Evolutionary conservation across 257 asterid species (phyloP), one percentile per base, ranked within the genome.

Genomic region (Solanum phureja): DNA sequence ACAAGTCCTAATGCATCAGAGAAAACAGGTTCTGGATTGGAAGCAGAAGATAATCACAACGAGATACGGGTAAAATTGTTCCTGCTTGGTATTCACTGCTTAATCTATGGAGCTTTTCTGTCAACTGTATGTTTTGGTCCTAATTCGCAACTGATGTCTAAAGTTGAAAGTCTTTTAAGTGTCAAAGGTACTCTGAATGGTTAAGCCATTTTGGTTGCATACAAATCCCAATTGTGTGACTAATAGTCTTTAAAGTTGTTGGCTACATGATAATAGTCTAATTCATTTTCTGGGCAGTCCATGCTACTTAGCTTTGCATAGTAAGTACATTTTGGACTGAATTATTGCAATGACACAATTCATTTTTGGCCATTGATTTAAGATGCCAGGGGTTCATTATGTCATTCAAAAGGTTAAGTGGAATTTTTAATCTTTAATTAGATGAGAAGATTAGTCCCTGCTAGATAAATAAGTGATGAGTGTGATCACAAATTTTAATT

Each of bases 71-170:
- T 58, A 85, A 74, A 87, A 71, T 89, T 94, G 2, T 23, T 87
- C 88, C 56, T 84, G 86, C 92, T 95, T 68, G 89, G 96, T 21
- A 4, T 85, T 68, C 96, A 94, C 42, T 94, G 98, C 88, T 52
- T 90, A 79, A 81, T 90, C 66, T 94, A 91, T 86, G 98, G 94
- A 82, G 90, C 89, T 7, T 86, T 90, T 31, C 90, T 95, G 62
- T 93, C 94, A 14, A 84, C 88, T 79, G 86, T 94, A 40, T 94
- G 94, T 82, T 91, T 86, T 64, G 93, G 96, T 82, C 83, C 27
- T 37, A 49, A 86, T 37, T 64, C 83, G 79, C 90, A 14, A 18
- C 68, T 62, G 7, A 66, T 18, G 42, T 46, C 29, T 27, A 81
- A 81, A 46, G 85, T 5, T 29, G 68, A 46, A 81, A 81, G 64